Conservation (phyloP, 106 monocot genomes). For the Dioscorea zingiberensis region DNA sequence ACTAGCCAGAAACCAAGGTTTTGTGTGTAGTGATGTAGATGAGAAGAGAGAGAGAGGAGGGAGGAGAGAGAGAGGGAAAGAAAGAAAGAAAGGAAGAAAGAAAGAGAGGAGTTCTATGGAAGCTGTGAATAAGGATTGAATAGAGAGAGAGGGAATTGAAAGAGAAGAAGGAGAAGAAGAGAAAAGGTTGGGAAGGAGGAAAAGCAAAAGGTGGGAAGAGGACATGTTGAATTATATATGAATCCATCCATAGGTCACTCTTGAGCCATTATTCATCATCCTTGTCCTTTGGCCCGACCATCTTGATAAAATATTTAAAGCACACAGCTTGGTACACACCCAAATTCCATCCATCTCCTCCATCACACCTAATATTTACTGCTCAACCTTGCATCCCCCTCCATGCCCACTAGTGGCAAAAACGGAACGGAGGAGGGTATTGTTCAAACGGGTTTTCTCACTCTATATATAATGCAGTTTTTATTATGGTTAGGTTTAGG, state of each 20-base stretch:
- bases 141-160: not conserved
- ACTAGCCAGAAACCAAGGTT: too few species aligned
- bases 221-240: not conserved
- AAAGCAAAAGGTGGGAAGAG: constrained; percentile 3
- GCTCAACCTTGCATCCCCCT: not conserved
- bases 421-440: not conserved
- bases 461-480: too few species aligned
- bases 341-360: not conserved
- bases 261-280: not conserved
- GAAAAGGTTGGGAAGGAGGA: not conserved
- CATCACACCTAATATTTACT: not conserved
- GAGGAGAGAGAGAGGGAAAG: not conserved
- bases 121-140: constrained; percentile 9
- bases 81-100: constrained; percentile 2
- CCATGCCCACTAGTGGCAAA: not conserved
- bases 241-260: not conserved
- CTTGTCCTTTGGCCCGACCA: not conserved
- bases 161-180: not conserved
- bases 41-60: not conserved
- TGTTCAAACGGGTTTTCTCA: too few species aligned
- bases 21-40: too few species aligned
- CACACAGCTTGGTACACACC: not conserved
- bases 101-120: not conserved
- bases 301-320: not conserved
- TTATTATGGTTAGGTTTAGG: too few species aligned